Base-by-base conservation (phyloP, 139 green algal species). In the Spirogloea muscicola region DNA sequence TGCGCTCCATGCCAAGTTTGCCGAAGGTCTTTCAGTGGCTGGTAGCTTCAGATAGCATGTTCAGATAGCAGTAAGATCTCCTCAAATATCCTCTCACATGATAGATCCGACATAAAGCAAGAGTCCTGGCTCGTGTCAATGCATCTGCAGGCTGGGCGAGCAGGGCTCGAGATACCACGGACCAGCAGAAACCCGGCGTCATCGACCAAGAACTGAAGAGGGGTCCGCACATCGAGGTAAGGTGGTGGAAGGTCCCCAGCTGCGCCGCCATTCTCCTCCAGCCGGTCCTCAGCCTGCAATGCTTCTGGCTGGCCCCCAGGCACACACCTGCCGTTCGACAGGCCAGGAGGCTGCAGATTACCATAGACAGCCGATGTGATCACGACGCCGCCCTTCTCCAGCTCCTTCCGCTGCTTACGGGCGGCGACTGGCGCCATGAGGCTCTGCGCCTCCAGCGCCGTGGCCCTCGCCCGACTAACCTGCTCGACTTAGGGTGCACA, bases 131-230 rank as follows among this genome's bases (percentile, higher is more conserved):
- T 21, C 46, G 21, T 31, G 21, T 55, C 21, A 21, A 55, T 31
- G 46, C 46, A 31, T 55, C 21, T 21, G 21, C 21, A 55, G 21
- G 21, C 21, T n/a, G n/a, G n/a, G 46, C n/a, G n/a, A 55, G 21
- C 21, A 55, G 21, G 21, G n/a, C n/a, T 55, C 46, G n/a, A 21
- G 57, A 65, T 38, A 16, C 10, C 10, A 65, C 27, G 41, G 13
- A 41, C 27, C 59, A 69, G 29, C 59, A 69, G 44, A 5, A 46
- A 69, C 18, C 27, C 46, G 46, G 44, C 39, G 5, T 69, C 36
- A 9, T 75, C 66, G 29, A 75, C 66, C 52, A 75, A 42, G 55
- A 75, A 75, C 46, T 75, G 66, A 21, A 69, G 2, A 3, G 66
- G 46, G n/a, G 5, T 70, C 9, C 21, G 63, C 13, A 75, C 66